These are phyloP conservation scores for Mortierella claussenii DNA, from an alignment of 192 early-diverging fungal species.

Conservation along the genomic window DNA sequence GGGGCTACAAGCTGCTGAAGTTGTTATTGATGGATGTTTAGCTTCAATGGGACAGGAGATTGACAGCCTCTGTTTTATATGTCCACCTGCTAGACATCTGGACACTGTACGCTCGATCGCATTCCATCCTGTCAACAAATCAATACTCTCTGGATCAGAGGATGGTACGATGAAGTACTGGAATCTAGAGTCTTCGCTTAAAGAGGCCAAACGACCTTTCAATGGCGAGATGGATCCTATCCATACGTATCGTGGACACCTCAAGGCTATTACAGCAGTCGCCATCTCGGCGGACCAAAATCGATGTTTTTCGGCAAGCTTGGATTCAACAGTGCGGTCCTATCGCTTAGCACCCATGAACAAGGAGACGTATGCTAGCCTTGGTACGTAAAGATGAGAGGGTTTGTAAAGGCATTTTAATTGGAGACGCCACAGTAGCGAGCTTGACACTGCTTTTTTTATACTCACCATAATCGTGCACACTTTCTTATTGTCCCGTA, in stretches of 20 bases:
- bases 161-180: constrained; percentile 84
- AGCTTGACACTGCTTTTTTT: too few relatives aligned
- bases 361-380: constrained; percentile 64
- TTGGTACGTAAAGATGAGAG: constrained; percentile 46
- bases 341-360: constrained; percentile 70
- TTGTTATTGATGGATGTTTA: too few relatives aligned
- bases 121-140: constrained; percentile 57
- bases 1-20: too few relatives aligned
- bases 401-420: neutral
- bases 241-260: constrained; percentile 84
- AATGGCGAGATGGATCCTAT: constrained; percentile 69
- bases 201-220: constrained; percentile 47
- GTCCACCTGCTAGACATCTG: constrained; percentile 32
- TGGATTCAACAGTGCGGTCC: constrained; percentile 76
- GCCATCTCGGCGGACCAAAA: constrained; percentile 69
- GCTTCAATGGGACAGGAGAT: too few relatives aligned
- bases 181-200: constrained; percentile 65
- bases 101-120: constrained; percentile 43
- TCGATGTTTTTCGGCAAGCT: constrained; percentile 74
- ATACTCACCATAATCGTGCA: neutral
- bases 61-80: too few relatives aligned
- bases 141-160: constrained; percentile 78
- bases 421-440: too few relatives aligned
- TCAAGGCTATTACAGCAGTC: constrained; percentile 70
- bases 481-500: neutral